These are phyloP conservation scores for Cladosporium phlei DNA, from an alignment of 2,329 filamentous ascomycete genomes.

Conservation along the genomic window DNA sequence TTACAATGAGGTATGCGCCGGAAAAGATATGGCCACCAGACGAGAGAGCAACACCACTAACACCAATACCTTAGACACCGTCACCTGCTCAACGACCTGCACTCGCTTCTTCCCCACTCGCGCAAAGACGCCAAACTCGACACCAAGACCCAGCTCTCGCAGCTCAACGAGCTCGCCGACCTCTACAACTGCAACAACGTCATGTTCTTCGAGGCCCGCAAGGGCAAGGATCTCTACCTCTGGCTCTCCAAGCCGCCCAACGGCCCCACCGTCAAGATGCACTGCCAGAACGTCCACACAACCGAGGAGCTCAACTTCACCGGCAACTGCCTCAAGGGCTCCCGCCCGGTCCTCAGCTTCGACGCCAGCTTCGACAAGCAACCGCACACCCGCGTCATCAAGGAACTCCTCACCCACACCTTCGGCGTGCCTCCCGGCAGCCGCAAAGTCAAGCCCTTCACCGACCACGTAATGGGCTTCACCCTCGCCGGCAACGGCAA, in stretches of 20 bases:
- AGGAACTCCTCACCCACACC: conserved; percentile 82
- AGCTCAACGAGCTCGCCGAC: conserved; percentile 70
- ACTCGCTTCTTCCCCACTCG: conserved; percentile 82
- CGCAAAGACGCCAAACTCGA: conserved; percentile 96
- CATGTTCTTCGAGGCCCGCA: conserved; percentile 91
- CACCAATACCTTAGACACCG: conserved; percentile 62
- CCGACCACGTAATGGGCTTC: conserved; percentile 93
- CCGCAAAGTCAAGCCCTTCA: conserved; percentile 87
- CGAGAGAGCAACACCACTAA: not conserved
- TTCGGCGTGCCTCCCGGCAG: conserved; percentile 90
- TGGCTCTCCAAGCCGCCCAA: conserved; percentile 92
- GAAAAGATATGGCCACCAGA: not conserved
- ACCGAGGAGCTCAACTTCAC: conserved; percentile 97
- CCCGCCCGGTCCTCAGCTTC: conserved; percentile 84
- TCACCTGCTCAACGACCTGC: conserved; percentile 85
- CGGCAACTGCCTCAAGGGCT: conserved; percentile 93
- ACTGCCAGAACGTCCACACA: conserved; percentile 75
- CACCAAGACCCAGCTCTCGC: conserved; percentile 79
- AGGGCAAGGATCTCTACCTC: conserved; percentile 88
- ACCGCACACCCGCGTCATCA: conserved; percentile 75
- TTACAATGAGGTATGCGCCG: conserved; percentile 67
- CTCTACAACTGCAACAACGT: conserved; percentile 93
- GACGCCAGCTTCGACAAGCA: conserved; percentile 69
- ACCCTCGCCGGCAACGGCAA: conserved; percentile 78
- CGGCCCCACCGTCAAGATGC: conserved; percentile 68